Conservation (phyloP, 2,329 filamentous ascomycete species). For the Colletotrichum musae region DNA sequence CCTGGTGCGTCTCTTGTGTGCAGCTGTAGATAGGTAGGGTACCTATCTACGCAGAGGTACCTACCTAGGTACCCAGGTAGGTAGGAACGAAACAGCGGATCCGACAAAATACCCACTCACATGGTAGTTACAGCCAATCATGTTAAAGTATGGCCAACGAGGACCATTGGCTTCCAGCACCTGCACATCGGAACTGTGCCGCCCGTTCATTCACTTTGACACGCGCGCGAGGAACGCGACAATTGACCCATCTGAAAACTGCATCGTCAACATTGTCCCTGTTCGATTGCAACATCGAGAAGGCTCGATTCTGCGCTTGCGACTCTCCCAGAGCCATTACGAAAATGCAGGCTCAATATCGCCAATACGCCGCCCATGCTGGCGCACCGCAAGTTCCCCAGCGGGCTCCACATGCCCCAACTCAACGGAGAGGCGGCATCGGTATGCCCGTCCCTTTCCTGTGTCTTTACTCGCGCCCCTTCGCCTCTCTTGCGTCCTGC, state of each 20-base stretch:
- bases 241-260: constrained; percentile 23
- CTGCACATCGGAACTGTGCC: too few species aligned
- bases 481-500: constrained; percentile 3
- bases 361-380: constrained; percentile 57
- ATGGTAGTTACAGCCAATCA: too few species aligned
- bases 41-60: too few species aligned
- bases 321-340: constrained; percentile 10
- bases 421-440: constrained; percentile 67
- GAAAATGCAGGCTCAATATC: constrained; percentile 69
- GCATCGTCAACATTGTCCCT: constrained; percentile 41
- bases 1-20: too few species aligned
- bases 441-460: constrained; percentile 55
- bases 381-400: constrained; percentile 58
- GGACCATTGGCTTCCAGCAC: too few species aligned
- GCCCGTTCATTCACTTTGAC: too few species aligned
- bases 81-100: too few species aligned
- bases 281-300: constrained; percentile 14
- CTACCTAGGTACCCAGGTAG: too few species aligned
- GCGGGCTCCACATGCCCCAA: constrained; percentile 62
- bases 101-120: too few species aligned
- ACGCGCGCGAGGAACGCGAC: too few species aligned
- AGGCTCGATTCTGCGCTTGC: not conserved
- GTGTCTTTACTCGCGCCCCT: constrained; percentile 5
- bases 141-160: too few species aligned
- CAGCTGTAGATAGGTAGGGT: too few species aligned